A percentile compares a stretch with the other conserved stretches of the same genome.
phyloP scores from a whole-genome alignment of 2,329 filamentous ascomycete genomes.

The Tolypocladium album region DNA sequence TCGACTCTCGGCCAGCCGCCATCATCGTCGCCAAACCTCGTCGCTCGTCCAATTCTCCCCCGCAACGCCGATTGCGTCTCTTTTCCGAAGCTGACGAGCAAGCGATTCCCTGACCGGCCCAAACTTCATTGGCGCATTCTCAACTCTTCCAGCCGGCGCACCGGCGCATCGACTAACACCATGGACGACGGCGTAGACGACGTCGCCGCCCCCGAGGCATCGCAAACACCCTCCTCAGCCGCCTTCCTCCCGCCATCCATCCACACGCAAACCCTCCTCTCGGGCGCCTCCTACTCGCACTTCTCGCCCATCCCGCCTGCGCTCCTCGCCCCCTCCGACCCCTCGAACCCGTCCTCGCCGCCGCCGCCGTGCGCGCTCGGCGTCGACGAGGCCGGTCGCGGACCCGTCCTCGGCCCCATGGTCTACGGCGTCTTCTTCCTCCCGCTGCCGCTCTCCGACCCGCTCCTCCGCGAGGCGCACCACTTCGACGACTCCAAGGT shows the following conservation, averaged over 20 bases:
- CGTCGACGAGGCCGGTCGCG: slow-evolving; percentile 87
- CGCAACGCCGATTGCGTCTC: background rate
- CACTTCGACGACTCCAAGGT: slow-evolving; percentile 95
- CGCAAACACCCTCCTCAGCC: slow-evolving; percentile 5
- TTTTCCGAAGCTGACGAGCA: background rate
- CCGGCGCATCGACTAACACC: background rate
- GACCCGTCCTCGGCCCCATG: slow-evolving; percentile 81
- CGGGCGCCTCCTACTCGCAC: slow-evolving; percentile 59
- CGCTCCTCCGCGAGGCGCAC: slow-evolving; percentile 67
- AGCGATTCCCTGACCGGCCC: accelerated
- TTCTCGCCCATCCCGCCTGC: slow-evolving; percentile 56
- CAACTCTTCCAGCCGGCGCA: background rate
- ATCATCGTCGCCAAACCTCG: background rate
- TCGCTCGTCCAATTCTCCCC: background rate
- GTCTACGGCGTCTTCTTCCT: slow-evolving; percentile 65
- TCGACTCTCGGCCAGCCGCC: background rate
- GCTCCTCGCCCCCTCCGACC: slow-evolving; percentile 35
- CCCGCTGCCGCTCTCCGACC: slow-evolving; percentile 58
- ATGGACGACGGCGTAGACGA: slow-evolving; percentile 6
- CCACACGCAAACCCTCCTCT: slow-evolving; percentile 41
- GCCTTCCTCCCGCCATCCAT: slow-evolving; percentile 62
- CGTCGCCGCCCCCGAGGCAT: background rate
- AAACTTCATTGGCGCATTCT: background rate
- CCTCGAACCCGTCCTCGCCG: slow-evolving; percentile 20
- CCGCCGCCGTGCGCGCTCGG: slow-evolving; percentile 58